phyloP scores from a whole-genome alignment of 129 eudicot species.

The Ambrosia trifida region DNA sequence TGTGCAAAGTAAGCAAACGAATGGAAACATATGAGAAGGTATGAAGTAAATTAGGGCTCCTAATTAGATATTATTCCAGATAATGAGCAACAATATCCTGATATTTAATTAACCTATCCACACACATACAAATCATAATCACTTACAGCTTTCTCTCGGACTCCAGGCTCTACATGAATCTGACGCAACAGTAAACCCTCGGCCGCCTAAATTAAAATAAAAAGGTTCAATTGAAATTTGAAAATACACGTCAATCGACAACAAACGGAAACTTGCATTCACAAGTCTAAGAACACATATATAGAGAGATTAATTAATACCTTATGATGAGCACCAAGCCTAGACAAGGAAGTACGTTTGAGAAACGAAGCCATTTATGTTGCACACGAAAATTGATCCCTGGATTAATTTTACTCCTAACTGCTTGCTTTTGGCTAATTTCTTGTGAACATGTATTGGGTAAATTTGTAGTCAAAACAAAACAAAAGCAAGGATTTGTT shows the following conservation, averaged over 20 bases:
- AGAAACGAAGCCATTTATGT: conserved; percentile 58
- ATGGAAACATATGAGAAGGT: background rate
- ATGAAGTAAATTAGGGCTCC: conserved; percentile 29
- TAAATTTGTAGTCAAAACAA: no score
- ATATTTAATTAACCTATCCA: background rate
- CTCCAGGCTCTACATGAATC: conserved; percentile 69
- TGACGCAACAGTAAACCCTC: conserved; percentile 54
- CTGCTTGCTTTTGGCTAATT: no score
- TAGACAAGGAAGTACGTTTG: conserved; percentile 45
- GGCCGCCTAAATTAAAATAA: conserved; percentile 35
- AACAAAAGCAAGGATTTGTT: no score
- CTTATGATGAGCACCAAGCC: conserved; percentile 52
- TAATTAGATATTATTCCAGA: background rate
- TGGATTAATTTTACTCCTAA: no score
- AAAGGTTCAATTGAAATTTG: background rate
- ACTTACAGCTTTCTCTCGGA: conserved; percentile 95
- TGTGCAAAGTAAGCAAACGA: background rate
- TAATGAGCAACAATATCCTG: background rate
- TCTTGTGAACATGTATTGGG: no score
- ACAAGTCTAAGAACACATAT: background rate
- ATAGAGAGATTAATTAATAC: conserved; percentile 15
- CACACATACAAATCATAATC: conserved; percentile 20
- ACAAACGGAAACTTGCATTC: background rate
- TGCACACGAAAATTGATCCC: no score
- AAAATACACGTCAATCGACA: conserved; percentile 9